A percentile compares a stretch with the other conserved stretches of the same genome.
Conservation (phyloP, 441 rosid species). For the Populus hybrid region DNA sequence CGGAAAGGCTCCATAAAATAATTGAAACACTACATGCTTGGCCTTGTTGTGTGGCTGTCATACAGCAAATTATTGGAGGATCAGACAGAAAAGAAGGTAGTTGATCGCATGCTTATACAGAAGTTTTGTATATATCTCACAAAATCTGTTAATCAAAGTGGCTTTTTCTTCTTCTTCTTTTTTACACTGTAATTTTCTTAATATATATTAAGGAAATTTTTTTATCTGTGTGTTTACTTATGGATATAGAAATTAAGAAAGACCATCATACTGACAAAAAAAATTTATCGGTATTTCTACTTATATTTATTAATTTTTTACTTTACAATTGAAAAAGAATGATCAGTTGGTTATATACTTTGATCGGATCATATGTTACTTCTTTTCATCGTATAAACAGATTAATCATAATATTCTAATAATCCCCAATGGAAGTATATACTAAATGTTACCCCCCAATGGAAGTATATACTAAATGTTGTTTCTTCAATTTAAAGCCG, state of each 20-base stretch:
- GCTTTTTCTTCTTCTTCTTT: too few species aligned
- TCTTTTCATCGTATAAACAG: too few species aligned
- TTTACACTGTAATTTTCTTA: too few species aligned
- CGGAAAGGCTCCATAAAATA: background rate
- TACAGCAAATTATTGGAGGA: background rate
- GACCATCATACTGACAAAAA: fast-evolving
- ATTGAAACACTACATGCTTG: background rate
- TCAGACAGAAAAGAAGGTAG: background rate
- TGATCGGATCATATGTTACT: too few species aligned
- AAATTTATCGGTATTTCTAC: fast-evolving
- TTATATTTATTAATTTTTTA: fast-evolving
- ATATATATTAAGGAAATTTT: too few species aligned
- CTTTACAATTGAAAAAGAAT: background rate
- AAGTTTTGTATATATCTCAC: background rate
- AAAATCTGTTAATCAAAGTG: background rate
- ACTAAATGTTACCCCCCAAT: too few species aligned
- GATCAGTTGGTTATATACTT: background rate
- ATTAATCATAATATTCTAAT: too few species aligned
- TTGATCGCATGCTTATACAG: background rate
- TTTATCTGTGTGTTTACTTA: fast-evolving
- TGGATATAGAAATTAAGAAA: too few species aligned
- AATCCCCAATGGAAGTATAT: too few species aligned
- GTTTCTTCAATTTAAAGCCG: too few species aligned
- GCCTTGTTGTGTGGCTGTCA: background rate
- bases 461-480: too few species aligned